Evolutionary conservation across 352 stramenopile genomes (phyloP).

Genomic region (Pythium dissotocum): DNA sequence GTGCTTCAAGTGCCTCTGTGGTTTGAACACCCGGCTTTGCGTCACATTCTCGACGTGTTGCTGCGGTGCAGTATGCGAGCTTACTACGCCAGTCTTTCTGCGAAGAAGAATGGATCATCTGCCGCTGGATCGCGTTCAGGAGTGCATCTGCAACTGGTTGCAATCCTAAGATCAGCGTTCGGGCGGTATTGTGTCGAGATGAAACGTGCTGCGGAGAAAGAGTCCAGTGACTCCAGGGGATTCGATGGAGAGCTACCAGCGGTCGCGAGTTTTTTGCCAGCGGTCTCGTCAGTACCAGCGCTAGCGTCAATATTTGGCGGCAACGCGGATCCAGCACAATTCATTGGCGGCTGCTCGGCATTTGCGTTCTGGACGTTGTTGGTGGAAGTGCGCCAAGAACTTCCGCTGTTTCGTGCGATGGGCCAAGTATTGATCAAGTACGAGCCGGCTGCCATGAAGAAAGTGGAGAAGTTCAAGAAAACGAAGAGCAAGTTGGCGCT

Average conservation of each 20-base stretch:
- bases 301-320: constrained; percentile 73
- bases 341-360: constrained; percentile 62
- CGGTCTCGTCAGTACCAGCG: constrained; percentile 35
- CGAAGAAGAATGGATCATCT: constrained; percentile 16
- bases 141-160: constrained; percentile 24
- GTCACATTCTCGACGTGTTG: constrained; percentile 68
- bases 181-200: constrained; percentile 19
- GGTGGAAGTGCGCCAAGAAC: constrained; percentile 76
- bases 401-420: constrained; percentile 63
- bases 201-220: constrained; percentile 14
- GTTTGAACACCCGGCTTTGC: constrained; percentile 73
- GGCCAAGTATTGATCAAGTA: constrained; percentile 73
- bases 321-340: constrained; percentile 58
- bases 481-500: constrained; percentile 52
- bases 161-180: constrained; percentile 21
- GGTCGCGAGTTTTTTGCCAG: constrained; percentile 72
- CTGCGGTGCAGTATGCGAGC: constrained; percentile 64
- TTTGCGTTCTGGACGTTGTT: constrained; percentile 70
- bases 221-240: constrained; percentile 30
- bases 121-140: constrained; percentile 1
- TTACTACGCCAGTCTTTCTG: constrained; percentile 20
- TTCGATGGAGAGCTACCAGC: constrained; percentile 28
- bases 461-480: constrained; percentile 78
- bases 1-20: constrained; percentile 76
- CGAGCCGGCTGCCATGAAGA: constrained; percentile 76